Evolutionary conservation across 2,329 filamentous ascomycete genomes (phyloP).

Genomic region (Phyllosticta citriasiana): DNA sequence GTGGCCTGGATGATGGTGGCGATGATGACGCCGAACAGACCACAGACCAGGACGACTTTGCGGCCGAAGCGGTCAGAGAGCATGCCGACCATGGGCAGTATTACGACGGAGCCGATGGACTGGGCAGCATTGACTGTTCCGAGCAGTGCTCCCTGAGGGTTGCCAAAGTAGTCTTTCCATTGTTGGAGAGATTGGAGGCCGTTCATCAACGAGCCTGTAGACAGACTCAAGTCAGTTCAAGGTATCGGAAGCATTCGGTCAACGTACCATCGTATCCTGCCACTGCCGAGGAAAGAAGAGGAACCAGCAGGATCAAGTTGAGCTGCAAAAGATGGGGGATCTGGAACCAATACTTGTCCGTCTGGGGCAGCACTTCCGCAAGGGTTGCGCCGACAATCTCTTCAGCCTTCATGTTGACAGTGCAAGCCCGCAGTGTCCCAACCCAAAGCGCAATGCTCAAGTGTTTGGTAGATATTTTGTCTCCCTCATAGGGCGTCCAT

Average conservation of each 20-base stretch:
- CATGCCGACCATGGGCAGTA: conserved; percentile 6
- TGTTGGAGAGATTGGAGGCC: conserved; percentile 12
- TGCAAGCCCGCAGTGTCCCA: neutral
- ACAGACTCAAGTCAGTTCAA: neutral
- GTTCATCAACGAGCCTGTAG: conserved; percentile 12
- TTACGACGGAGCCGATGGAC: conserved; percentile 11
- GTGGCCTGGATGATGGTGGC: conserved; percentile 12
- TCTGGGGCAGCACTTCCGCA: conserved; percentile 32
- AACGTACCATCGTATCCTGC: conserved; percentile 36
- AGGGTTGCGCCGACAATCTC: conserved; percentile 32
- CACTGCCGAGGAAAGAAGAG: conserved; percentile 33
- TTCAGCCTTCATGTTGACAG: conserved; percentile 41
- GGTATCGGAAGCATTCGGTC: neutral
- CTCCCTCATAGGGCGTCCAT: neutral
- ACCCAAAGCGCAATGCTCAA: neutral
- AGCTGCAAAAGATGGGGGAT: conserved; percentile 34
- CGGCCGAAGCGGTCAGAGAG: conserved; percentile 12
- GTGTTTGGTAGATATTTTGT: neutral
- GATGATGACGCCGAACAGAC: conserved; percentile 9
- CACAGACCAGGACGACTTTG: conserved; percentile 3
- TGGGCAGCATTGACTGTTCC: conserved; percentile 13
- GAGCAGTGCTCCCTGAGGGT: conserved; percentile 13
- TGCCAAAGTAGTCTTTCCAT: conserved; percentile 13
- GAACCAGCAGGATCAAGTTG: conserved; percentile 36
- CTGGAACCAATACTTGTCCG: conserved; percentile 34